Evolutionary conservation across 306 rosid genomes (phyloP).

Genomic region (Datisca glomerata): DNA sequence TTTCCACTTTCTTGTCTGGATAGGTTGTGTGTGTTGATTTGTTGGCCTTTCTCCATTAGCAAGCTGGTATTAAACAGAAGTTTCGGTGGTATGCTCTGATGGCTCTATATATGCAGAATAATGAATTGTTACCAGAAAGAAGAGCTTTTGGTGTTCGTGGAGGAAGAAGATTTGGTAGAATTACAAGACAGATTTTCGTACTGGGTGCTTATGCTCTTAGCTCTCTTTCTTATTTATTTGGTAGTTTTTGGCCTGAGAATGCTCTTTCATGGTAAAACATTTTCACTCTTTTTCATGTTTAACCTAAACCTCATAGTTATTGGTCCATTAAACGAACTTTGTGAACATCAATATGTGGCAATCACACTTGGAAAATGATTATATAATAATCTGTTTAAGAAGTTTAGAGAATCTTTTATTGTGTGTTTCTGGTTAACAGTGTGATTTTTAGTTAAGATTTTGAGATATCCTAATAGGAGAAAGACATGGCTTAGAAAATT

Average conservation of each 20-base stretch:
- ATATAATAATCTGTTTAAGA: no score
- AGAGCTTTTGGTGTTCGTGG: conserved; percentile 50
- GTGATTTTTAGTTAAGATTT: neutral
- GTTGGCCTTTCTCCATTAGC: no score
- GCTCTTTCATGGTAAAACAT: conserved; percentile 49
- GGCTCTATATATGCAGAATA: conserved; percentile 31
- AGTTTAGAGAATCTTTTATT: no score
- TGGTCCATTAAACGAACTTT: neutral
- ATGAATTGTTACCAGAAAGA: conserved; percentile 41
- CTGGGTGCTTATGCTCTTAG: conserved; percentile 32
- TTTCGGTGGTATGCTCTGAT: conserved; percentile 26
- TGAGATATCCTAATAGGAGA: neutral
- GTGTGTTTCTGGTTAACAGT: no score
- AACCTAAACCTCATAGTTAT: neutral
- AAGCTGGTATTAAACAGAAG: no score
- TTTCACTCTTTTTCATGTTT: conserved; percentile 2
- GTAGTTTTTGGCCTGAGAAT: conserved; percentile 43
- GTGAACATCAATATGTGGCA: neutral
- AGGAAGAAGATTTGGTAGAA: conserved; percentile 55
- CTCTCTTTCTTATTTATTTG: conserved; percentile 35
- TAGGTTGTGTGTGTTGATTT: no score
- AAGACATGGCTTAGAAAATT: neutral
- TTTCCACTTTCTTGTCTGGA: no score
- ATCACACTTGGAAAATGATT: neutral
- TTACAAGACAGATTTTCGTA: conserved; percentile 33